These are phyloP conservation scores for Tolypocladium tropicale DNA, from an alignment of 2,329 filamentous ascomycete species.

Conservation along the genomic window DNA sequence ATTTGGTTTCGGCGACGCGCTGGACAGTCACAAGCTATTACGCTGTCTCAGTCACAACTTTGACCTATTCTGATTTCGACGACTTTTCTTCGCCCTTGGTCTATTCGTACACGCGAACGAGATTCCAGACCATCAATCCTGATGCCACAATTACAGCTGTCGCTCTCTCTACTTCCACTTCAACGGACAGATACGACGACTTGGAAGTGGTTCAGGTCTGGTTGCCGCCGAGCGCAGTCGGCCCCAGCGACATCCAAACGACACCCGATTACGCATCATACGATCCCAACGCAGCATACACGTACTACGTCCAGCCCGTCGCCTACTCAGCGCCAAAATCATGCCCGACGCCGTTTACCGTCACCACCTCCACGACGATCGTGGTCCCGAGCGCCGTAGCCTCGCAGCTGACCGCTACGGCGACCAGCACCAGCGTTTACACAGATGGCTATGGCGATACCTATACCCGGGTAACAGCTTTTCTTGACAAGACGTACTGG, in stretches of 20 bases:
- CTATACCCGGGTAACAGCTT: conserved; percentile 8
- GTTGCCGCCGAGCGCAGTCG: neutral
- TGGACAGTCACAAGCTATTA: neutral
- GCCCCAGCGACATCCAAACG: neutral
- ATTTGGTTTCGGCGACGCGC: neutral
- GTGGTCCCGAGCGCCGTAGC: conserved; percentile 4
- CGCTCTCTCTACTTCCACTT: neutral
- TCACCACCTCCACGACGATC: conserved; percentile 7
- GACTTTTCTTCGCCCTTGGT: neutral
- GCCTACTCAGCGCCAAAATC: conserved; percentile 15
- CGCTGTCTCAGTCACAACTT: neutral
- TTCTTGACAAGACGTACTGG: conserved; percentile 5
- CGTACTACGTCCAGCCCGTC: conserved; percentile 8
- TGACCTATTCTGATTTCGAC: neutral
- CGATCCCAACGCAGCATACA: neutral
- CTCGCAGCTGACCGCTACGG: conserved; percentile 5
- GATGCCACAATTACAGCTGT: neutral
- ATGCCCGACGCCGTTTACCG: conserved; percentile 17
- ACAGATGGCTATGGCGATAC: conserved; percentile 2
- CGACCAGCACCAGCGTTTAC: neutral
- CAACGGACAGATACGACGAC: neutral
- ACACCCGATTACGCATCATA: neutral
- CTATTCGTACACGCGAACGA: neutral
- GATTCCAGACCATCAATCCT: neutral
- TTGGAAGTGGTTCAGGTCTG: neutral